These are phyloP conservation scores for Pulicaria dysenterica DNA, from an alignment of 129 eudicot species.

Conservation along the genomic window DNA sequence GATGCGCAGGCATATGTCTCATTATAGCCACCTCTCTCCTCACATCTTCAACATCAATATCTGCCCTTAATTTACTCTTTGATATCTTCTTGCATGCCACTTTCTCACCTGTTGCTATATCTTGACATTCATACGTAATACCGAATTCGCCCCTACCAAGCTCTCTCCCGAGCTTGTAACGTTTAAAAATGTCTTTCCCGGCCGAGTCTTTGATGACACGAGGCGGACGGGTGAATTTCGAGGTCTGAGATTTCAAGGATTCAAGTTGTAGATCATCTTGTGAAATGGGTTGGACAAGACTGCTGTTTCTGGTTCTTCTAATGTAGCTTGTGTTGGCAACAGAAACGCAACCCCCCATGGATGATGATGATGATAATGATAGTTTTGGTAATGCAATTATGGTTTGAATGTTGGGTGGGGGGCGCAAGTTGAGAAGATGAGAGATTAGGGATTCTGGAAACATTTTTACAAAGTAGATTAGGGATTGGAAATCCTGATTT, in stretches of 20 bases:
- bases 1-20: slow-evolving; percentile 77
- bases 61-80: slow-evolving; percentile 62
- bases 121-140: slow-evolving; percentile 62
- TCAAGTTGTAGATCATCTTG: not conserved
- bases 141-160: slow-evolving; percentile 91
- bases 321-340: slow-evolving; percentile 37
- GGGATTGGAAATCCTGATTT: slow-evolving; percentile 24
- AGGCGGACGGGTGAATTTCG: slow-evolving; percentile 30
- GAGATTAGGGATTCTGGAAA: slow-evolving; percentile 20
- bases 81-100: slow-evolving; percentile 83
- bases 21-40: slow-evolving; percentile 91
- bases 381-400: slow-evolving; percentile 17
- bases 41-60: slow-evolving; percentile 83
- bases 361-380: slow-evolving; percentile 5
- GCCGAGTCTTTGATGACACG: slow-evolving; percentile 48
- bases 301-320: slow-evolving; percentile 29
- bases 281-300: slow-evolving; percentile 14
- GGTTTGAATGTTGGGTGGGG: slow-evolving; percentile 37
- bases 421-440: slow-evolving; percentile 28
- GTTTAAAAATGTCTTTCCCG: slow-evolving; percentile 43
- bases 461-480: slow-evolving; percentile 12
- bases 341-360: slow-evolving; percentile 86
- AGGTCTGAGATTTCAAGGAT: slow-evolving; percentile 9
- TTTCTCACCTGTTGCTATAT: slow-evolving; percentile 47
- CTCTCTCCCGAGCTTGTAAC: slow-evolving; percentile 66